Conservation (phyloP, 108 stramenopile species). For the Nitzschia palea region DNA sequence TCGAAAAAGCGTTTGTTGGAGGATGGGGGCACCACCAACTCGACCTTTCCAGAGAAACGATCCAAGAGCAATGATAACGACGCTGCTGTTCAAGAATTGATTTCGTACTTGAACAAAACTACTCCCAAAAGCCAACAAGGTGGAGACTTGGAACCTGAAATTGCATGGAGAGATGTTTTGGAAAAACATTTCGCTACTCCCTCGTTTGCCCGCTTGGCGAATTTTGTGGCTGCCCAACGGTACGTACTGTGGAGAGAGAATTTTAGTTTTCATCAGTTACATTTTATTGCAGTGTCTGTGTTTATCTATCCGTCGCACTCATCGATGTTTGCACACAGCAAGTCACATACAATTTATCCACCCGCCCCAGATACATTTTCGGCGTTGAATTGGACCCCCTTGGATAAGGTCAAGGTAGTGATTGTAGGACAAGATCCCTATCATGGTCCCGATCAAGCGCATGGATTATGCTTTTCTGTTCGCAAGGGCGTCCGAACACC, state of each 20-base stretch:
- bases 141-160: not conserved
- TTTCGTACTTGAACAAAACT: constrained; percentile 2
- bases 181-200: constrained; percentile 31
- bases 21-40: not conserved
- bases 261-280: too few relatives aligned
- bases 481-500: constrained; percentile 73
- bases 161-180: constrained; percentile 41
- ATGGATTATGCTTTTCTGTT: constrained; percentile 88
- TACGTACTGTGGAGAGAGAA: too few relatives aligned
- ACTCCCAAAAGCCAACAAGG: too few relatives aligned
- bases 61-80: not conserved
- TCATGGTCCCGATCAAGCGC: constrained; percentile 77
- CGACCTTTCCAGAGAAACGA: not conserved
- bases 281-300: too few relatives aligned
- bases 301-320: too few relatives aligned
- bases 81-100: constrained; percentile 1
- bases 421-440: constrained; percentile 90
- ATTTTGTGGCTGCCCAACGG: constrained; percentile 55
- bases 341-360: constrained; percentile 25
- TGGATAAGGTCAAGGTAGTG: constrained; percentile 80
- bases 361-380: constrained; percentile 83
- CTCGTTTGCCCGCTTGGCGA: constrained; percentile 45
- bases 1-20: not conserved
- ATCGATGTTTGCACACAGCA: not conserved
- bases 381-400: constrained; percentile 88